Percentiles rank a stretch among this genome's conserved stretches.
Evolutionary conservation across 345 rosid genomes (phyloP).

Genomic region (Aegle marmelos): DNA sequence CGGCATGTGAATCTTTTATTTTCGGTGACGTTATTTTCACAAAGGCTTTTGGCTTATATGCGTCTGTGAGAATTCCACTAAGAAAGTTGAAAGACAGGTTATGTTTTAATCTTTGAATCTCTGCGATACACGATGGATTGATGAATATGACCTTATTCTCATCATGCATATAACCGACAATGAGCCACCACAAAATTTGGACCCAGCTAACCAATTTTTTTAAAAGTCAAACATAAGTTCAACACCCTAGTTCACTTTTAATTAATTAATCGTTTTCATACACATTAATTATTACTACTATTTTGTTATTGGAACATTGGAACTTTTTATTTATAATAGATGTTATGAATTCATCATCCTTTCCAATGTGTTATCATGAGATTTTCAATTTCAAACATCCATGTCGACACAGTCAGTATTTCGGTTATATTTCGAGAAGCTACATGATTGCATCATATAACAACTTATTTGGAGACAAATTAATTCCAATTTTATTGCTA

Average conservation of each 20-base stretch:
- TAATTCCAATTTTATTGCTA: neutral
- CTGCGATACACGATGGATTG: neutral
- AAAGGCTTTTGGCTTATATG: neutral
- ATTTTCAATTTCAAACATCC: too few species aligned
- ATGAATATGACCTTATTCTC: neutral
- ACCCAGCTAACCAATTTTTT: neutral
- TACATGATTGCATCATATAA: too few species aligned
- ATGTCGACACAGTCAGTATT: too few species aligned
- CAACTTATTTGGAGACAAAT: neutral
- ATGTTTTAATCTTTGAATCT: too few species aligned
- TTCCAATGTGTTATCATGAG: neutral
- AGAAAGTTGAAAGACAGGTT: neutral
- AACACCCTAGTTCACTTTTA: neutral
- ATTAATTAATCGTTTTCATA: too few species aligned
- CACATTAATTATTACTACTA: neutral
- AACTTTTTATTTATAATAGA: too few species aligned
- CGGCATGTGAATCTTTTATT: too few species aligned
- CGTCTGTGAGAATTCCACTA: constrained; percentile 13
- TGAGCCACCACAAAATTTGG: constrained; percentile 5
- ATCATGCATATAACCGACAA: neutral
- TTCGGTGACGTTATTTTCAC: neutral
- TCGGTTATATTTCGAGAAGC: too few species aligned
- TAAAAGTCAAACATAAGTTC: neutral
- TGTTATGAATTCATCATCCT: too few species aligned
- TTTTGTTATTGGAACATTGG: neutral